Evolutionary conservation across 192 early-diverging fungal genomes (phyloP).

Genomic region (Phycomyces blakesleeanus): DNA sequence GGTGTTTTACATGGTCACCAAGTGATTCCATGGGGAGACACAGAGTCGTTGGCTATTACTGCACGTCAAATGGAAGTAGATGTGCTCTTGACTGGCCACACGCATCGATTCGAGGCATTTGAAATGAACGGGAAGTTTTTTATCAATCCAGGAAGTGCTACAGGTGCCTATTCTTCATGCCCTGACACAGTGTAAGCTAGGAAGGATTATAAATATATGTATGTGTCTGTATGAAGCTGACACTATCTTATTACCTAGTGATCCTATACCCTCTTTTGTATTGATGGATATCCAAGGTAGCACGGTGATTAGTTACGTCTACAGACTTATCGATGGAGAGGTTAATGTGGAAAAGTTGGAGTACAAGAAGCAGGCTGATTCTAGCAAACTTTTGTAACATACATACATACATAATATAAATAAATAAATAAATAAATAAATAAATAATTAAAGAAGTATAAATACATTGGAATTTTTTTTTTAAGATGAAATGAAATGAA

Average conservation of each 20-base stretch:
- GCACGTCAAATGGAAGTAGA: slow-evolving; percentile 92
- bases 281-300: slow-evolving; percentile 87
- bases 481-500: too few relatives aligned
- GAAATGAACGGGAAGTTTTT: slow-evolving; percentile 91
- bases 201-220: too few relatives aligned
- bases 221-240: too few relatives aligned
- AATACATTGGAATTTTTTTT: too few relatives aligned
- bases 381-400: slow-evolving; percentile 28
- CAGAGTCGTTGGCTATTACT: slow-evolving; percentile 64
- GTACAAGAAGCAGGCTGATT: slow-evolving; percentile 59
- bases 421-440: slow-evolving; percentile 6
- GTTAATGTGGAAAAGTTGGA: slow-evolving; percentile 93
- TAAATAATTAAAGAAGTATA: too few relatives aligned
- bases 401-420: not conserved
- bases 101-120: slow-evolving; percentile 88
- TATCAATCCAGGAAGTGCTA: slow-evolving; percentile 94
- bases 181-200: slow-evolving; percentile 24
- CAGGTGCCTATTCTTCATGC: slow-evolving; percentile 66
- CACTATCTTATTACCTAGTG: slow-evolving; percentile 43
- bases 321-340: slow-evolving; percentile 86
- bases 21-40: slow-evolving; percentile 77
- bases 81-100: slow-evolving; percentile 82
- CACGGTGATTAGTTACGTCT: slow-evolving; percentile 83
- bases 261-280: slow-evolving; percentile 87
- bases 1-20: slow-evolving; percentile 88